Conservation (phyloP, 2,329 filamentous ascomycete species). For the Colletotrichum camelliae region DNA sequence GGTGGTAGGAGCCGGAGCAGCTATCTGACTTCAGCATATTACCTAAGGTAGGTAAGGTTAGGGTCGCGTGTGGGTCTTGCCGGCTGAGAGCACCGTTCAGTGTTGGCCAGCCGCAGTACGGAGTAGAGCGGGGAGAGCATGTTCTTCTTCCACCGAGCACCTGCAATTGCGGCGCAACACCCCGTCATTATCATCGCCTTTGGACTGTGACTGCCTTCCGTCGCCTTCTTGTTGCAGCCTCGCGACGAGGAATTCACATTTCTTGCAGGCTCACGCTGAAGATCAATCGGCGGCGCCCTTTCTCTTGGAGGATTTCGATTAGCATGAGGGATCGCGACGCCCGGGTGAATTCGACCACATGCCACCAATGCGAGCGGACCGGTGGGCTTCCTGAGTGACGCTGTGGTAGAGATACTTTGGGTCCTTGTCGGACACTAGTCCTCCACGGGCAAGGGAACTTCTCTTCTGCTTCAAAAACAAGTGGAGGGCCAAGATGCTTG, state of each 20-base stretch:
- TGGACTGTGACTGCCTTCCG: background rate
- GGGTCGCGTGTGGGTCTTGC: background rate
- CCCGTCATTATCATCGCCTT: background rate
- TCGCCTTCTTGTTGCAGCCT: background rate
- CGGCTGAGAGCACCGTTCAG: background rate
- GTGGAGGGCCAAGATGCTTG: background rate
- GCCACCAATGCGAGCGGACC: background rate
- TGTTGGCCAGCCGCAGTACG: background rate
- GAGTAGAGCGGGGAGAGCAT: too few relatives aligned
- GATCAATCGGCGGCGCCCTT: background rate
- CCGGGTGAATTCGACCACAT: background rate
- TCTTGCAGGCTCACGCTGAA: background rate
- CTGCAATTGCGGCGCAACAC: too few relatives aligned
- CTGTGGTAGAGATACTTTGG: background rate
- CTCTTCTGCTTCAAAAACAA: background rate
- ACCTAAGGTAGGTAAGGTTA: background rate
- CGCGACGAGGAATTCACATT: background rate
- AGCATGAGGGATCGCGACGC: background rate
- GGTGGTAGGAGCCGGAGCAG: background rate
- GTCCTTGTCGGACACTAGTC: background rate
- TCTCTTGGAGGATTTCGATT: background rate
- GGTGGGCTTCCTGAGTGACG: background rate
- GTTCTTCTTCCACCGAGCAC: too few relatives aligned
- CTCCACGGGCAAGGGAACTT: background rate
- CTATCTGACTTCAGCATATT: background rate